These are phyloP conservation scores for Gossypium rotundifolium DNA, from an alignment of 345 rosid genomes.

Conservation along the genomic window DNA sequence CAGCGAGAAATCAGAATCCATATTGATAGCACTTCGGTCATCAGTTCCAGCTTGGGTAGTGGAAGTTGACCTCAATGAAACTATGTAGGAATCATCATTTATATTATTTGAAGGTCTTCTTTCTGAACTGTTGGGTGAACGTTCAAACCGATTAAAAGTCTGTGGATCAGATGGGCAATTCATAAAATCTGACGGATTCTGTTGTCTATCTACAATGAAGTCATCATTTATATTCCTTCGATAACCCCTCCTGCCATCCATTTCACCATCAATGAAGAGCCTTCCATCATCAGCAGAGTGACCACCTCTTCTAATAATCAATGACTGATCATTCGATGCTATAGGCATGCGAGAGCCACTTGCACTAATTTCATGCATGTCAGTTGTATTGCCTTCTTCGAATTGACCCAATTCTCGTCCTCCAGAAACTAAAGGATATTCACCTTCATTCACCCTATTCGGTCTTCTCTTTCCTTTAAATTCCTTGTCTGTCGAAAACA, in stretches of 20 bases:
- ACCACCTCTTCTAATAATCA: conserved; percentile 32
- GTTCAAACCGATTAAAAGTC: conserved; percentile 46
- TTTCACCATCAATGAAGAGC: conserved; percentile 31
- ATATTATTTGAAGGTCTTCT: conserved; percentile 43
- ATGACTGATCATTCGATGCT: conserved; percentile 49
- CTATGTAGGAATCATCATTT: conserved; percentile 75
- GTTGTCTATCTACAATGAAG: conserved; percentile 40
- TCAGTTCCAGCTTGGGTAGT: conserved; percentile 37
- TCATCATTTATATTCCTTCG: conserved; percentile 47
- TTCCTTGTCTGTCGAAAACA: conserved; percentile 60
- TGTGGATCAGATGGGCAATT: conserved; percentile 41
- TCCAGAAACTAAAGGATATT: conserved; percentile 54
- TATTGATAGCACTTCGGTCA: conserved; percentile 47
- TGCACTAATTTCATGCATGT: conserved; percentile 46
- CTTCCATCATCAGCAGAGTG: conserved; percentile 34
- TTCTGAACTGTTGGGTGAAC: conserved; percentile 31
- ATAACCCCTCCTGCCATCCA: conserved; percentile 37
- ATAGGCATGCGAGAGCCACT: conserved; percentile 32
- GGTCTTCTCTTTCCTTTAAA: conserved; percentile 43
- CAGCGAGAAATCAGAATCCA: conserved; percentile 57
- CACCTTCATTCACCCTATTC: conserved; percentile 32
- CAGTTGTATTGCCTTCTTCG: conserved; percentile 37
- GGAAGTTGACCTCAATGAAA: conserved; percentile 42
- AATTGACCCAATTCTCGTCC: conserved; percentile 37
- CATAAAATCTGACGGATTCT: conserved; percentile 28